These are phyloP conservation scores for Aureobasidium mangrovei DNA, from an alignment of 2,329 filamentous ascomycete genomes.

Conservation along the genomic window DNA sequence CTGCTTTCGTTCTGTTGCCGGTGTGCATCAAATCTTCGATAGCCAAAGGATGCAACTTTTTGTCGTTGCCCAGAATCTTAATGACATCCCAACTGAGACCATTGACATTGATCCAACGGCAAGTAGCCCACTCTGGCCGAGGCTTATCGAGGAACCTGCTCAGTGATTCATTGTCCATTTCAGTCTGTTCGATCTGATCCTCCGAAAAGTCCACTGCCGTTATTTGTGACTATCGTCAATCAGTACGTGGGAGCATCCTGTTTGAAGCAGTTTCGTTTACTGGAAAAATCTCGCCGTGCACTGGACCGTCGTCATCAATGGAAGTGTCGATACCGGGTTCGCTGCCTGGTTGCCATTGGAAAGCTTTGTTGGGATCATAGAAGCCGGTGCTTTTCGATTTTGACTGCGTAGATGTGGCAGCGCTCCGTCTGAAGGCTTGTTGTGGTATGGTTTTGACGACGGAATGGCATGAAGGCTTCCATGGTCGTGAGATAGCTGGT, in stretches of 20 bases:
- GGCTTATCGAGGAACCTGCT: slow-evolving; percentile 58
- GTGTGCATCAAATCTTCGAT: slow-evolving; percentile 84
- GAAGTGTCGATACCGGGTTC: slow-evolving; percentile 22
- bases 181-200: slow-evolving; percentile 49
- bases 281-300: background rate
- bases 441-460: no score
- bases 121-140: slow-evolving; percentile 62
- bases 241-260: background rate
- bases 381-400: background rate
- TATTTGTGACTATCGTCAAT: slow-evolving; percentile 53
- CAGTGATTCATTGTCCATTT: slow-evolving; percentile 62
- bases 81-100: slow-evolving; percentile 89
- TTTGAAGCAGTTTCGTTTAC: slow-evolving; percentile 5
- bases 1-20: slow-evolving; percentile 74
- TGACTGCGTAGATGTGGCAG: no score
- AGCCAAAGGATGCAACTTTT: slow-evolving; percentile 70
- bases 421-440: no score
- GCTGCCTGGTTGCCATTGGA: slow-evolving; percentile 9
- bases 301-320: slow-evolving; percentile 12
- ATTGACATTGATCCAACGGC: slow-evolving; percentile 91
- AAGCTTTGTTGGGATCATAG: slow-evolving; percentile 5
- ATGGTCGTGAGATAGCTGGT: background rate
- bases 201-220: slow-evolving; percentile 79
- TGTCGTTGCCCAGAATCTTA: slow-evolving; percentile 63
- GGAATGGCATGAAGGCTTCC: background rate